phyloP scores from a whole-genome alignment of 2,329 filamentous ascomycete genomes.

The Penicillium sp. region DNA sequence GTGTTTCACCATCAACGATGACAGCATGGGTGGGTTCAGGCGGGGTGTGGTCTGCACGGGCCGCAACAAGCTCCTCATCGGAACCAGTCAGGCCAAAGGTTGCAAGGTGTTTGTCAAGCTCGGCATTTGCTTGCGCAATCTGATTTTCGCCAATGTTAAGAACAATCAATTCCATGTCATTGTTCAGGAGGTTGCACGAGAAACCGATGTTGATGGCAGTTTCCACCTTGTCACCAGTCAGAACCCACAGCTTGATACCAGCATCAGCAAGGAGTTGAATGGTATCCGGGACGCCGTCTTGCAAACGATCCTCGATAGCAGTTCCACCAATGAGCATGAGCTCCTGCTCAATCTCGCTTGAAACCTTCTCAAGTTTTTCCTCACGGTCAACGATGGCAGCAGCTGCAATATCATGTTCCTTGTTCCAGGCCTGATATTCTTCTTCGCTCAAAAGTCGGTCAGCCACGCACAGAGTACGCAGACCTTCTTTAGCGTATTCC shows the following conservation, averaged over 20 bases:
- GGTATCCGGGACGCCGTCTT: slow-evolving; percentile 95
- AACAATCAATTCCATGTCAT: slow-evolving; percentile 95
- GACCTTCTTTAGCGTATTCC: slow-evolving; percentile 92
- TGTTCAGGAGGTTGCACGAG: slow-evolving; percentile 95
- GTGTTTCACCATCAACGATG: slow-evolving; percentile 90
- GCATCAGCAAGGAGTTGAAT: slow-evolving; percentile 88
- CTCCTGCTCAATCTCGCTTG: slow-evolving; percentile 88
- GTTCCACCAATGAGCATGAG: slow-evolving; percentile 87
- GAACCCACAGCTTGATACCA: slow-evolving; percentile 97
- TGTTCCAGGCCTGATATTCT: slow-evolving; percentile 82
- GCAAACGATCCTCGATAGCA: slow-evolving; percentile 93
- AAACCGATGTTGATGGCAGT: slow-evolving; percentile 99
- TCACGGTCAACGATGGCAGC: slow-evolving; percentile 82
- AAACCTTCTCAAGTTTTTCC: slow-evolving; percentile 85
- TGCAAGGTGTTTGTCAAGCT: slow-evolving; percentile 72
- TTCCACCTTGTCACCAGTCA: slow-evolving; percentile 98
- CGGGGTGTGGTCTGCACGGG: slow-evolving; percentile 79
- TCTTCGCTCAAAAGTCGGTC: slow-evolving; percentile 76
- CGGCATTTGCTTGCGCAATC: slow-evolving; percentile 61
- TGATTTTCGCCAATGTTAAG: slow-evolving; percentile 81
- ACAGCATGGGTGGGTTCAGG: slow-evolving; percentile 87
- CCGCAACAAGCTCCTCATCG: slow-evolving; percentile 77
- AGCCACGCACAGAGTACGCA: slow-evolving; percentile 92
- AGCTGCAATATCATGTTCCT: slow-evolving; percentile 82
- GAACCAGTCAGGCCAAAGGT: slow-evolving; percentile 78